These are phyloP conservation scores for Moringa oleifera DNA, from an alignment of 345 rosid genomes.

Conservation along the genomic window DNA sequence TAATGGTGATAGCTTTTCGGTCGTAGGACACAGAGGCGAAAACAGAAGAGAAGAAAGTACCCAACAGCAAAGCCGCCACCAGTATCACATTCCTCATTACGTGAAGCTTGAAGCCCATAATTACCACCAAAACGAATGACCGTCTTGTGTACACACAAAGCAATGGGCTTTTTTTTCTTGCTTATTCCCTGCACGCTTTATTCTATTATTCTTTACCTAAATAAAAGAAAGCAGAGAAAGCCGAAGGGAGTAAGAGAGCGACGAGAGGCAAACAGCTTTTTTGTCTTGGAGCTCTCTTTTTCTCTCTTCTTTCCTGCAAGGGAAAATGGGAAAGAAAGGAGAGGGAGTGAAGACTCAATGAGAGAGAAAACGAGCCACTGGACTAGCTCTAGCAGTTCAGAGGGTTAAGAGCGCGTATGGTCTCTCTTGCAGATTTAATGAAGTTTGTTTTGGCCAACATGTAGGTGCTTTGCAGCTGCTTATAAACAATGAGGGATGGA, in stretches of 20 bases:
- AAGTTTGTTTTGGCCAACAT: conserved; percentile 14
- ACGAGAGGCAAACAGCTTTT: neutral
- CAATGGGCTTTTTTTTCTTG: conserved; percentile 24
- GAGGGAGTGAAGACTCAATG: conserved; percentile 16
- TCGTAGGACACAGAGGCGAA: conserved; percentile 82
- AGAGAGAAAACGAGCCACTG: conserved; percentile 13
- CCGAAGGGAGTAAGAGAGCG: conserved; percentile 16
- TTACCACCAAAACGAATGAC: conserved; percentile 4
- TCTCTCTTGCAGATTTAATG: neutral
- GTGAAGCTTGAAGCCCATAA: conserved; percentile 36
- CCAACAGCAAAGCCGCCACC: conserved; percentile 30
- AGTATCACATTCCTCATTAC: conserved; percentile 42
- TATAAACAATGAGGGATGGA: conserved; percentile 32
- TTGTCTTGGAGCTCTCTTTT: conserved; percentile 11
- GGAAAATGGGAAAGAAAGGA: conserved; percentile 18
- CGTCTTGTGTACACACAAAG: conserved; percentile 24
- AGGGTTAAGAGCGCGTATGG: too few species aligned
- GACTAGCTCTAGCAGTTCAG: too few species aligned
- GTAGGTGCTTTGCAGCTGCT: conserved; percentile 42
- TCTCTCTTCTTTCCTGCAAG: neutral
- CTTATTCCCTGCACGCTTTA: conserved; percentile 29
- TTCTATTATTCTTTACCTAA: conserved; percentile 30
- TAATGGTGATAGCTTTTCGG: conserved; percentile 65
- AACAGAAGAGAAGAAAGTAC: conserved; percentile 35
- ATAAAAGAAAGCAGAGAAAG: conserved; percentile 16